Evolutionary conservation across 2,329 filamentous ascomycete species (phyloP), one percentile per base, ranked within the genome.

Genomic region (Fusarium sp.): DNA sequence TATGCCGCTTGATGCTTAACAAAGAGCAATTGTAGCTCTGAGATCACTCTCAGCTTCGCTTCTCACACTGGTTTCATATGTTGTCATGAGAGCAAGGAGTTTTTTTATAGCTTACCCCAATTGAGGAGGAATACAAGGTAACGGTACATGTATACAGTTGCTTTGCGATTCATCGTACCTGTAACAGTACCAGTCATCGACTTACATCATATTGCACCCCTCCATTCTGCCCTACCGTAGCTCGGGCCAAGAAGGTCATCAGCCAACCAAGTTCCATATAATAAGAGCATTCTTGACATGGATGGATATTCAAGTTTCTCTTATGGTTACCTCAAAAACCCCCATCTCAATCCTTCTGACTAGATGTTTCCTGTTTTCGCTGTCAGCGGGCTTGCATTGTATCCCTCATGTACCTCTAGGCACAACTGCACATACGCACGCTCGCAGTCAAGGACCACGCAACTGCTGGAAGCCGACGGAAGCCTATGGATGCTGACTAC

Each of bases 121-220:
- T 10, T 15, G 20, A 33, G 33, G 35, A 18, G 41, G 18, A 55
- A 45, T 26, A 35, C 35, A 58, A 11, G 26, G 44, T 28, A n/a
- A 49, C 7, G n/a, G 31, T 48, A 28, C 55, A 45, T 24, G 54
- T 35, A 20, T 20, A 24, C n/a, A 26, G 44, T 49, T 26, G 33
- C 44, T 58, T 36, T 49, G 41, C 54, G 52, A 42, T 67, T 67
- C 52, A 51, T 61, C 44, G 31, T 58, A 58, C 55, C 41, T 58
- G 33, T 49, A 36, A 26, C 31, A 48, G 33, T 55, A 48, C 48
- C 63, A 69, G 33, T 42, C 22, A 49, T 56, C 31, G 39, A 69
- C 66, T 70, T 70, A 70, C 61, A 66, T 57, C 61, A 71, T 71
- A 35, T 20, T 48, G 48, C 41, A 59, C 52, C 66, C 63, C 63